Conservation (phyloP, 805 yeast genomes). For the Starmerella vitae region DNA sequence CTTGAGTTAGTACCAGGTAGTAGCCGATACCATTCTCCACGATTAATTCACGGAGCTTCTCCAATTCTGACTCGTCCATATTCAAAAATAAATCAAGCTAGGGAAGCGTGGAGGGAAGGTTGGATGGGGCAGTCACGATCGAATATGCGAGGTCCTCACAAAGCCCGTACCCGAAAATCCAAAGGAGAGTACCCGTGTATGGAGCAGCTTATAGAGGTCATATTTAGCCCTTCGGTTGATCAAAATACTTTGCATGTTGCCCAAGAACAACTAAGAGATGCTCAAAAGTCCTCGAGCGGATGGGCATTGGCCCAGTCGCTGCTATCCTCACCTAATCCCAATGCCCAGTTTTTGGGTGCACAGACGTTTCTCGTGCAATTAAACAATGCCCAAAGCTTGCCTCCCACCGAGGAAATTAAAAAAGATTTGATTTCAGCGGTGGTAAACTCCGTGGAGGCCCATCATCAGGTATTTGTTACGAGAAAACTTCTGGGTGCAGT, state of each 20-base stretch:
- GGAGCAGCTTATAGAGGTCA: slow-evolving; percentile 13
- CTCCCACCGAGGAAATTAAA: slow-evolving; percentile 1
- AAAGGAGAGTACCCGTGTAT: background rate
- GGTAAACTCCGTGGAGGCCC: slow-evolving; percentile 5
- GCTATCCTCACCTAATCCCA: slow-evolving; percentile 27
- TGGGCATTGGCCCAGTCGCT: slow-evolving; percentile 44
- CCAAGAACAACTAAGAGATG: slow-evolving; percentile 43
- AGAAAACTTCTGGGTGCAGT: slow-evolving; percentile 46
- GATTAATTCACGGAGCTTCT: slow-evolving; percentile 32
- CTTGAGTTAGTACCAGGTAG: slow-evolving; percentile 75
- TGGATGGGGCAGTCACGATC: too few relatives aligned
- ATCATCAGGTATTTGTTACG: slow-evolving; percentile 32
- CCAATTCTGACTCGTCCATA: slow-evolving; percentile 4
- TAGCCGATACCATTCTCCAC: slow-evolving; percentile 48
- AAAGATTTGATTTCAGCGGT: slow-evolving; percentile 18
- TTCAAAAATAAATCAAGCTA: background rate
- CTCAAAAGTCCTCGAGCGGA: slow-evolving; percentile 48
- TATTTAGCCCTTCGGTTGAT: slow-evolving; percentile 14
- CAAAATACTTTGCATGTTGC: slow-evolving; percentile 14
- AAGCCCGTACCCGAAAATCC: background rate
- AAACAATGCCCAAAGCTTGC: slow-evolving; percentile 7
- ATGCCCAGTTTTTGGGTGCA: slow-evolving; percentile 61
- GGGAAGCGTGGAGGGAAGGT: too few relatives aligned
- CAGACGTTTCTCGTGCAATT: slow-evolving; percentile 51
- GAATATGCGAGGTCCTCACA: too few relatives aligned